These are phyloP conservation scores for Diaporthe sp. DNA, from an alignment of 2,329 filamentous ascomycete genomes.

Conservation along the genomic window DNA sequence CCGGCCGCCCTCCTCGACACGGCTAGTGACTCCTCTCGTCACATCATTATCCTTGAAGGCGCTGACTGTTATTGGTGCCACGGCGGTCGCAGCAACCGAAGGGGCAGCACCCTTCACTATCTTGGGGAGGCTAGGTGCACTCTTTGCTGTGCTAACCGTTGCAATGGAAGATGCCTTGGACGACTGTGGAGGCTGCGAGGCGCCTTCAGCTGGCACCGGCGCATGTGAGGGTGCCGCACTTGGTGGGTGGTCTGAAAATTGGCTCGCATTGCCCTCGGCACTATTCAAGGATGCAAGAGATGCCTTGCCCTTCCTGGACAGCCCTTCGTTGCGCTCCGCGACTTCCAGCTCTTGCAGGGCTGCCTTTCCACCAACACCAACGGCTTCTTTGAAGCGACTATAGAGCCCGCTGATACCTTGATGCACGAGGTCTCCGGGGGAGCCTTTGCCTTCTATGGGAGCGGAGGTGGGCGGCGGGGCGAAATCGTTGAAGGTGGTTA, in stretches of 20 bases:
- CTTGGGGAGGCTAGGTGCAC: constrained; percentile 57
- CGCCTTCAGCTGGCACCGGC: constrained; percentile 50
- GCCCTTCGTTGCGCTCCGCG: constrained; percentile 55
- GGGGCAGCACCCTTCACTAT: constrained; percentile 58
- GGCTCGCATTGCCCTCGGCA: constrained; percentile 43
- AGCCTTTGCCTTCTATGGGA: constrained; percentile 75
- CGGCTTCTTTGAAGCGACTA: constrained; percentile 84
- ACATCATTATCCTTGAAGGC: constrained; percentile 63
- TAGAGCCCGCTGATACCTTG: constrained; percentile 92
- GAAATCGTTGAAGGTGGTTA: constrained; percentile 97
- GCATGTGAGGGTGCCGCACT: constrained; percentile 43
- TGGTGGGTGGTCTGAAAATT: constrained; percentile 41
- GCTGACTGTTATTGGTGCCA: constrained; percentile 64
- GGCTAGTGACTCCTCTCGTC: constrained; percentile 55
- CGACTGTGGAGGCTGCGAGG: constrained; percentile 56
- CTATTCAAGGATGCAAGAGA: constrained; percentile 46
- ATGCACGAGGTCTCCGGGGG: constrained; percentile 81
- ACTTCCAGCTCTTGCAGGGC: constrained; percentile 53
- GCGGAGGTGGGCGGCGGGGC: constrained; percentile 75
- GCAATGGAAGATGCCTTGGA: constrained; percentile 64
- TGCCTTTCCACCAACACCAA: constrained; percentile 73
- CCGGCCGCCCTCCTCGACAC: constrained; percentile 59
- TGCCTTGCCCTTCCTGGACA: constrained; percentile 41
- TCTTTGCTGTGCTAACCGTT: constrained; percentile 60
- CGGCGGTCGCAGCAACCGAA: constrained; percentile 59